Conservation (phyloP, 495 filamentous ascomycete species). For the Cenococcum geophilum region DNA sequence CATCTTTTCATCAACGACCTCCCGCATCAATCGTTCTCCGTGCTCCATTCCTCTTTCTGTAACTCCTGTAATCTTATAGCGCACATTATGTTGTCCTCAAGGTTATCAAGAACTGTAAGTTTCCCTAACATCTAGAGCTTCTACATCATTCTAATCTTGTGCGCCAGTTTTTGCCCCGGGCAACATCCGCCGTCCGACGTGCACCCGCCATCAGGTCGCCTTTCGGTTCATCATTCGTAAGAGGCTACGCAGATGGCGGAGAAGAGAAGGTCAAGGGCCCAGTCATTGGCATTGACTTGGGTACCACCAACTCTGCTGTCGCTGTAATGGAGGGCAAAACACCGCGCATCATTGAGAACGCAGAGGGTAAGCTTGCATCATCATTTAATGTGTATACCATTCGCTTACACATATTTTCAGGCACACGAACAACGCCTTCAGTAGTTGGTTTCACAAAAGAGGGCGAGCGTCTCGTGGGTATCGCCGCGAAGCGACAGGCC, state of each 20-base stretch:
- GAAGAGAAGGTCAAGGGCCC: slow-evolving; percentile 84
- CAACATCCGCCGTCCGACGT: slow-evolving; percentile 51
- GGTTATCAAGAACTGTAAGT: slow-evolving; percentile 68
- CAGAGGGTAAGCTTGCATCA: slow-evolving; percentile 61
- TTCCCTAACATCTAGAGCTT: slow-evolving; percentile 28
- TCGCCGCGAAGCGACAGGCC: slow-evolving; percentile 96
- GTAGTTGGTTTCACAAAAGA: slow-evolving; percentile 96
- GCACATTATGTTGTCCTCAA: slow-evolving; percentile 56
- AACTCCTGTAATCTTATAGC: slow-evolving; percentile 17
- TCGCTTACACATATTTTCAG: slow-evolving; percentile 41
- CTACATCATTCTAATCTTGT: slow-evolving; percentile 22
- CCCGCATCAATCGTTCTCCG: slow-evolving; percentile 1
- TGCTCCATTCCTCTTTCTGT: slow-evolving; percentile 29
- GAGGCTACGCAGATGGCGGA: slow-evolving; percentile 73
- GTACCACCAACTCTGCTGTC: slow-evolving; percentile 97
- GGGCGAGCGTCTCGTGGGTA: slow-evolving; percentile 95
- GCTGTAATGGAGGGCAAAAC: slow-evolving; percentile 95
- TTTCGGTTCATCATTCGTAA: slow-evolving; percentile 51
- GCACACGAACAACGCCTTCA: slow-evolving; percentile 92
- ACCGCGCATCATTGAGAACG: slow-evolving; percentile 95
- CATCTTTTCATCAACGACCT: slow-evolving; percentile 14
- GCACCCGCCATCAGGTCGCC: slow-evolving; percentile 52
- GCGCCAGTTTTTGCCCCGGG: slow-evolving; percentile 57
- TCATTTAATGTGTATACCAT: slow-evolving; percentile 22
- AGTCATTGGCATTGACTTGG: slow-evolving; percentile 98